Evolutionary conservation across 345 rosid species (phyloP).

Genomic region (Lepidium sativum): DNA sequence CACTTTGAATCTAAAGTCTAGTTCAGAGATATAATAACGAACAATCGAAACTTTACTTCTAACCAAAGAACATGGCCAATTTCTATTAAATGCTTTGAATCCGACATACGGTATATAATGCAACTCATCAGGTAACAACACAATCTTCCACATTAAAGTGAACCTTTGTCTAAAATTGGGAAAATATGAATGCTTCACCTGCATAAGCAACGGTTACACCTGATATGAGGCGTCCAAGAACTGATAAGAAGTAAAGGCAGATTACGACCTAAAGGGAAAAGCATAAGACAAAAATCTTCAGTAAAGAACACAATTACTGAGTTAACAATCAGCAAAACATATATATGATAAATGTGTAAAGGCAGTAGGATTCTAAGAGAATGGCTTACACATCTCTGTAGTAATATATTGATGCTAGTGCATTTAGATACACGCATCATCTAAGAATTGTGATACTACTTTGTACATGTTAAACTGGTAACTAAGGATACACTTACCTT

Average conservation of each 20-base stretch:
- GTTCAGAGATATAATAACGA: neutral
- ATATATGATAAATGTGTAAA: neutral
- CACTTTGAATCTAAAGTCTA: neutral
- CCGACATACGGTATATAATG: neutral
- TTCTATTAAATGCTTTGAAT: neutral
- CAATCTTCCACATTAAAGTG: neutral
- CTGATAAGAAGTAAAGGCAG: slow-evolving; percentile 70
- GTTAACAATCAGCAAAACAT: slow-evolving; percentile 1
- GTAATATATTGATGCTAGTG: neutral
- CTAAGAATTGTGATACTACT: neutral
- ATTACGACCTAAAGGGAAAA: slow-evolving; percentile 52
- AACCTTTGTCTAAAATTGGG: neutral
- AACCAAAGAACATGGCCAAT: neutral
- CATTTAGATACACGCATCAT: neutral
- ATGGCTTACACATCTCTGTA: neutral
- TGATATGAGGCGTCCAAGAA: slow-evolving; percentile 67
- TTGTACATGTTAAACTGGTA: neutral
- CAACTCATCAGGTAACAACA: neutral
- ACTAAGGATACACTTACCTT: slow-evolving; percentile 39
- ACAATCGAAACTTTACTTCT: neutral
- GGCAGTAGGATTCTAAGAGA: neutral
- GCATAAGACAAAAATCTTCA: neutral
- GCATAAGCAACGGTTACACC: slow-evolving; percentile 90
- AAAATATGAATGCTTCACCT: slow-evolving; percentile 40
- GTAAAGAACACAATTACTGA: neutral